phyloP scores from a whole-genome alignment of 1,284 basidiomycete genomes.

The Cutaneotrichosporon cyanovorans region DNA sequence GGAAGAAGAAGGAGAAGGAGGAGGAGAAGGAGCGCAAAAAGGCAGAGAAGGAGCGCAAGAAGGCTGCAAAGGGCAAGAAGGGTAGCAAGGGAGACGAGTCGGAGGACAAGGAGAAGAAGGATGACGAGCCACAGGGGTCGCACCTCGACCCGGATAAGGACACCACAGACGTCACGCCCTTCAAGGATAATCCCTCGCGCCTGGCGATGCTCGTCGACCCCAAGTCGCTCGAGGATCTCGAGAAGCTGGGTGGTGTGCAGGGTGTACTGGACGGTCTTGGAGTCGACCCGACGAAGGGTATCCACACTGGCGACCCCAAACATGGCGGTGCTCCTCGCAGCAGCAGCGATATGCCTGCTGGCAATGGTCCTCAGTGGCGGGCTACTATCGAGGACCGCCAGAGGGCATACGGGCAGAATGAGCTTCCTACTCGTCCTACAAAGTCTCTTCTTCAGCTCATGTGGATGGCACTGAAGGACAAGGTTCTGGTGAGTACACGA shows the following conservation, averaged over 20 bases:
- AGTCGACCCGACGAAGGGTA: conserved; percentile 57
- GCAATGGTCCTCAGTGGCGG: conserved; percentile 49
- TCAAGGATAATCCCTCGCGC: conserved; percentile 61
- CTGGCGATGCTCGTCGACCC: conserved; percentile 86
- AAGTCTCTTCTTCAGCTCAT: conserved; percentile 79
- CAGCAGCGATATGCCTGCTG: conserved; percentile 22
- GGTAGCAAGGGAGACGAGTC: too few relatives aligned
- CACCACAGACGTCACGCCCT: conserved; percentile 62
- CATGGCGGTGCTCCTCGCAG: conserved; percentile 18
- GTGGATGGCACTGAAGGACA: conserved; percentile 93
- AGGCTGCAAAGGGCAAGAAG: conserved; percentile 16
- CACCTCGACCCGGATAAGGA: conserved; percentile 51
- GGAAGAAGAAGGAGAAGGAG: too few relatives aligned
- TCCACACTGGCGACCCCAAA: conserved; percentile 21
- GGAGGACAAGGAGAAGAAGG: conserved; percentile 24
- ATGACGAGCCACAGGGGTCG: conserved; percentile 29
- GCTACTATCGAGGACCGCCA: conserved; percentile 60
- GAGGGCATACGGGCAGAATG: conserved; percentile 74
- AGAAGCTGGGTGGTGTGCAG: conserved; percentile 63
- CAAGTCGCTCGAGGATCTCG: conserved; percentile 56
- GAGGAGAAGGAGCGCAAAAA: too few relatives aligned
- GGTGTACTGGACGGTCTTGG: conserved; percentile 69
- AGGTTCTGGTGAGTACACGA: conserved; percentile 62
- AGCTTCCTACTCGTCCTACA: conserved; percentile 66
- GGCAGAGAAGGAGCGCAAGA: not conserved